Evolutionary conservation across 495 filamentous ascomycete species (phyloP).

Genomic region (Penicillium goetzii): DNA sequence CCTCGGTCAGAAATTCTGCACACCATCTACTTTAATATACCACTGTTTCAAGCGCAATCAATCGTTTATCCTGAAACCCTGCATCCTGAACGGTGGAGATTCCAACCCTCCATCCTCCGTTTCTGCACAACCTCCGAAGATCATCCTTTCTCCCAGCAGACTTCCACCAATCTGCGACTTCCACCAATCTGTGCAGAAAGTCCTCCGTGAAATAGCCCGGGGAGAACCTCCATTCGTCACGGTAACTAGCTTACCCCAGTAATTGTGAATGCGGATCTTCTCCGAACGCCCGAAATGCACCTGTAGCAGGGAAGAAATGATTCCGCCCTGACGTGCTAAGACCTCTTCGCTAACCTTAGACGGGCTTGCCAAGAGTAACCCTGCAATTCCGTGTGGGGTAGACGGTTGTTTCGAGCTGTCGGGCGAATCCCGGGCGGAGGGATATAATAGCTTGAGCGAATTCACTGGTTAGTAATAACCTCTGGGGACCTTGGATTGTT

Average conservation of each 20-base stretch:
- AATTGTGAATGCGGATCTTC: neutral
- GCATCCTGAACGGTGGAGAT: constrained; percentile 21
- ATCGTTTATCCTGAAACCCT: constrained; percentile 16
- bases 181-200: constrained; percentile 22
- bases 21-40: neutral
- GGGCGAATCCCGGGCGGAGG: neutral
- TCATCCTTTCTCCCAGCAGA: too few relatives aligned
- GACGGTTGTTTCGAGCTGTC: constrained; percentile 19
- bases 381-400: constrained; percentile 22
- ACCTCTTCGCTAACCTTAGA: neutral
- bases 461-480: neutral
- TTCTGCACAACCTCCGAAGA: constrained; percentile 11
- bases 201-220: neutral
- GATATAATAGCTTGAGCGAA: too few relatives aligned
- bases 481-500: neutral
- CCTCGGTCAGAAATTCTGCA: neutral
- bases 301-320: neutral
- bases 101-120: constrained; percentile 5
- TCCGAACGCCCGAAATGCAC: neutral
- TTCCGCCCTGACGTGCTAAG: constrained; percentile 6
- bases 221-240: constrained; percentile 12
- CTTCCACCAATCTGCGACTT: constrained; percentile 33
- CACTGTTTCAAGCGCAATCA: too few relatives aligned
- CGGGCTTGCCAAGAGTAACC: constrained; percentile 18
- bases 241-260: neutral